A percentile compares a stretch with the other conserved stretches of the same genome.
Evolutionary conservation across 75 land plant genomes (phyloP).

Genomic region (Pinus taeda): DNA sequence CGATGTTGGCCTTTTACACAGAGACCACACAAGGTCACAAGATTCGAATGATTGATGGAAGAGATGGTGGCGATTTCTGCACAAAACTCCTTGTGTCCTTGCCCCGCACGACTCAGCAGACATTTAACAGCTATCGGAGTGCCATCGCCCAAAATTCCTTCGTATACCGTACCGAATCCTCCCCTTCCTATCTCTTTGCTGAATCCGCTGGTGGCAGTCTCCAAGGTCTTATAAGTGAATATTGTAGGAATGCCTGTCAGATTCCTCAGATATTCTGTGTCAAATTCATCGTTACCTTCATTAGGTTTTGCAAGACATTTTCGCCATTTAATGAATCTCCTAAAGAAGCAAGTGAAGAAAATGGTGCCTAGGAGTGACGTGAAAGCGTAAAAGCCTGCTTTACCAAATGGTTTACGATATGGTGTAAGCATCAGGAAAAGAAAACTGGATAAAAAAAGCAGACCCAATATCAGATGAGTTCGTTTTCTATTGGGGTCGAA

Average conservation of each 20-base stretch:
- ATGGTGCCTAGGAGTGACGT: no score
- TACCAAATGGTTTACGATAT: no score
- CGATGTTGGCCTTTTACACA: conserved; percentile 21
- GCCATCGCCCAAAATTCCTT: conserved; percentile 22
- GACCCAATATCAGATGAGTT: no score
- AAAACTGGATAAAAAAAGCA: no score
- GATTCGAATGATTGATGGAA: conserved; percentile 22
- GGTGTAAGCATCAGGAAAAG: no score
- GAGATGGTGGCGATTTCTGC: conserved; percentile 15
- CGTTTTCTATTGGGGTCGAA: no score
- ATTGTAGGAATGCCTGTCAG: conserved; percentile 20
- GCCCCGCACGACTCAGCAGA: conserved; percentile 13
- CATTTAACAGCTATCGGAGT: conserved; percentile 27
- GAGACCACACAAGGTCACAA: conserved; percentile 22
- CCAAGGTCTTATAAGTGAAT: conserved; percentile 15
- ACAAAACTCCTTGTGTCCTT: conserved; percentile 20
- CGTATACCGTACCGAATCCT: background rate
- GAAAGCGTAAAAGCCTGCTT: no score
- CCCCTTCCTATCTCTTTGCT: conserved; percentile 9
- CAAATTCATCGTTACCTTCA: background rate
- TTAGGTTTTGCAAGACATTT: no score
- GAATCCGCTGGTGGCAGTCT: conserved; percentile 12
- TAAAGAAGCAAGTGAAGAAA: no score
- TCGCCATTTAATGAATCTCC: no score
- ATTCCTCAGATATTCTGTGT: conserved; percentile 13